Evolutionary conservation across 768 basidiomycete species (phyloP).

Genomic region (Leccinum barrowsii): DNA sequence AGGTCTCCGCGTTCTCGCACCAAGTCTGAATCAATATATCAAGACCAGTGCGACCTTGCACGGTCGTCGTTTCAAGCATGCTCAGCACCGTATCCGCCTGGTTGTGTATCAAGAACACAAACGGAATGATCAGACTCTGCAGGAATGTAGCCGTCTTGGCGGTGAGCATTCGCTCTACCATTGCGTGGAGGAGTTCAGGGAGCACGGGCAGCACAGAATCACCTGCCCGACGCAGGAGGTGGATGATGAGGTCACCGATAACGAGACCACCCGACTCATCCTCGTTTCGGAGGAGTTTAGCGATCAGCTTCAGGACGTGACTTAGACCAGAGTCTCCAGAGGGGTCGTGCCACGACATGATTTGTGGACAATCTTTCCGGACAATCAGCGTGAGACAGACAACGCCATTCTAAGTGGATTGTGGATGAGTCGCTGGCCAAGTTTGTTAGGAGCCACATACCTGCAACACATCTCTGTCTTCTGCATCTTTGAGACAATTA

Average conservation of each 20-base stretch:
- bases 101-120: constrained; percentile 88
- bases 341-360: constrained; percentile 70
- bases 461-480: constrained; percentile 86
- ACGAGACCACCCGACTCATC: constrained; percentile 92
- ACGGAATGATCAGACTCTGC: constrained; percentile 90
- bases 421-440: not conserved
- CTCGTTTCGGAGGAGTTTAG: constrained; percentile 68
- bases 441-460: constrained; percentile 32
- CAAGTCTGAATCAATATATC: constrained; percentile 87
- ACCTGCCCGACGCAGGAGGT: constrained; percentile 81
- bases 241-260: constrained; percentile 93
- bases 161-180: constrained; percentile 74
- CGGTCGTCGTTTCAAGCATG: constrained; percentile 66
- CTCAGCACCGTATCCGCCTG: constrained; percentile 77
- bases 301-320: constrained; percentile 70
- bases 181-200: constrained; percentile 80
- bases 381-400: constrained; percentile 77
- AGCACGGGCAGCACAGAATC: constrained; percentile 79
- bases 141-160: constrained; percentile 91
- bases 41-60: constrained; percentile 64
- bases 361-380: constrained; percentile 81
- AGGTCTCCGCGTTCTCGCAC: constrained; percentile 92
- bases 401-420: constrained; percentile 66
- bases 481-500: constrained; percentile 58
- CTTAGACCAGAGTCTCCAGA: constrained; percentile 74